Conservation (phyloP, 1,139 yeast genomes). For the Saccharomyces hybrid region DNA sequence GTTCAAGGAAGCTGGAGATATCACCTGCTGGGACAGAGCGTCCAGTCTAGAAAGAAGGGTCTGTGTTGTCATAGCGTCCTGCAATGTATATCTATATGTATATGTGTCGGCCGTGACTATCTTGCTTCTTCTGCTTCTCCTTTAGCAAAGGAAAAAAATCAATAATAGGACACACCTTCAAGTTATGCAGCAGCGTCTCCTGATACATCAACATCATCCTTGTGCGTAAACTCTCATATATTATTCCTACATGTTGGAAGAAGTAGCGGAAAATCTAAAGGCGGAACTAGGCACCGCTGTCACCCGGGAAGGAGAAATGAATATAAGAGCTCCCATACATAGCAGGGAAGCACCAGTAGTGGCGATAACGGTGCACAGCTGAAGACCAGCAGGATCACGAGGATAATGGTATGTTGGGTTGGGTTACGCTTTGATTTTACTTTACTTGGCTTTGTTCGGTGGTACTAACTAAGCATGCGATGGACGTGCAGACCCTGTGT, state of each 20-base stretch:
- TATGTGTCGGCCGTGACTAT: not conserved
- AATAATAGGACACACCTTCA: not conserved
- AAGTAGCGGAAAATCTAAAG: not conserved
- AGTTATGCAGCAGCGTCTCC: not conserved
- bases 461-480: conserved; percentile 4
- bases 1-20: not conserved
- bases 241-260: not conserved
- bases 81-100: not conserved
- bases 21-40: not conserved
- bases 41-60: not conserved
- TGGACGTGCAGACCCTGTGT: not conserved
- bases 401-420: not conserved
- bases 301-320: not conserved
- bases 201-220: not conserved
- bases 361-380: not conserved
- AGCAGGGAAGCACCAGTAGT: not conserved
- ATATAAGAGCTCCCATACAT: not conserved
- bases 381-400: not conserved
- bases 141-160: not conserved
- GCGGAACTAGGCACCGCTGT: not conserved
- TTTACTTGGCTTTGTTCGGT: not conserved
- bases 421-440: not conserved
- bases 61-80: not conserved
- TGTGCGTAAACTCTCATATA: not conserved
- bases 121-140: not conserved